These are phyloP conservation scores for Fusarium tupiense DNA, from an alignment of 2,329 filamentous ascomycete species.

Conservation along the genomic window DNA sequence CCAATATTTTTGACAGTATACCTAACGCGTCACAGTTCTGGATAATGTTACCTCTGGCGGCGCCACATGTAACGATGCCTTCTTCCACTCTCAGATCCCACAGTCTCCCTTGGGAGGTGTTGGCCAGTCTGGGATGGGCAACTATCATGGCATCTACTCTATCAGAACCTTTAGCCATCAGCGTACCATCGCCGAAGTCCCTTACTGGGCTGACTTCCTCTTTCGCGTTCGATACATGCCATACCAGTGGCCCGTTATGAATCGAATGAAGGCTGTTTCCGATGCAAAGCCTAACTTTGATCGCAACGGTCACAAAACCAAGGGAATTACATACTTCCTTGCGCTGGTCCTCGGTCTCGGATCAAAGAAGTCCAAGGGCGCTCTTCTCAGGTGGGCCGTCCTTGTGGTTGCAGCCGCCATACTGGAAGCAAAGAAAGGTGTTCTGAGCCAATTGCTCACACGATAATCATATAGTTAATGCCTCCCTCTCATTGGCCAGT, in stretches of 20 bases:
- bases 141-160: slow-evolving; percentile 60
- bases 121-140: slow-evolving; percentile 58
- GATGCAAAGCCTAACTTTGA: slow-evolving; percentile 67
- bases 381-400: slow-evolving; percentile 61
- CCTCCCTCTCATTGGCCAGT: not conserved
- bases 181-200: slow-evolving; percentile 50
- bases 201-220: slow-evolving; percentile 56
- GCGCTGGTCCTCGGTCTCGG: slow-evolving; percentile 63
- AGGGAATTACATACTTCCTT: slow-evolving; percentile 65
- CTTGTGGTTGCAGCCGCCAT: slow-evolving; percentile 53
- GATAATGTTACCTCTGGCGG: slow-evolving; percentile 57
- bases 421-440: slow-evolving; percentile 48
- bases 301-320: slow-evolving; percentile 63
- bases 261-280: slow-evolving; percentile 55
- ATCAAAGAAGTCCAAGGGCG: slow-evolving; percentile 58
- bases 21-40: slow-evolving; percentile 50
- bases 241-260: slow-evolving; percentile 60
- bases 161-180: slow-evolving; percentile 56
- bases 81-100: slow-evolving; percentile 55
- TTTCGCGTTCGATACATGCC: slow-evolving; percentile 76
- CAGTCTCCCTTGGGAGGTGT: slow-evolving; percentile 60
- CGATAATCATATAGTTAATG: slow-evolving; percentile 29
- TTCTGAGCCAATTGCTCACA: slow-evolving; percentile 46
- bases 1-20: not conserved
- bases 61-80: slow-evolving; percentile 61